Evolutionary conservation across 2,329 filamentous ascomycete species (phyloP).

Genomic region (Phyllosticta citrichinensis): DNA sequence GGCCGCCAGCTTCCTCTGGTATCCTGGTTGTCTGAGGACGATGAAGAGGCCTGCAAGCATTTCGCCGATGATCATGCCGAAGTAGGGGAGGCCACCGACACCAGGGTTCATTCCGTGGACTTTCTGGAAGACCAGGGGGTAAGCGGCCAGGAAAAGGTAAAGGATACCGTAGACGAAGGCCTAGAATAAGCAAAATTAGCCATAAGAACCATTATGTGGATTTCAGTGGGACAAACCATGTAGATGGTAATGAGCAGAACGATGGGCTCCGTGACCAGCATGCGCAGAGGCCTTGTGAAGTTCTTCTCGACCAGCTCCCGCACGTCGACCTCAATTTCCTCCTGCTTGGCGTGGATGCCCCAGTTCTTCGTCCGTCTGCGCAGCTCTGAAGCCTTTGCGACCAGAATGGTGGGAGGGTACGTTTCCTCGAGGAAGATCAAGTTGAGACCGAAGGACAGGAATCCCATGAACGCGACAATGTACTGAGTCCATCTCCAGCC

Average conservation of each 20-base stretch:
- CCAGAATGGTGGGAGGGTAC: conserved; percentile 48
- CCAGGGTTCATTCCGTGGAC: conserved; percentile 63
- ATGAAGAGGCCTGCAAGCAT: conserved; percentile 57
- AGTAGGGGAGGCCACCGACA: conserved; percentile 67
- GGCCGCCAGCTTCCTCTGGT: conserved; percentile 40
- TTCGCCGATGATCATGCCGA: conserved; percentile 72
- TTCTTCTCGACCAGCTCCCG: conserved; percentile 42
- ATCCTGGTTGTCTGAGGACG: conserved; percentile 53
- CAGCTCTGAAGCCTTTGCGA: conserved; percentile 46
- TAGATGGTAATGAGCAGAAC: conserved; percentile 39
- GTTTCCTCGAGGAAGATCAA: conserved; percentile 47
- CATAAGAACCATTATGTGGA: not conserved
- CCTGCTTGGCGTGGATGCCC: conserved; percentile 51
- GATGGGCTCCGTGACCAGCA: conserved; percentile 41
- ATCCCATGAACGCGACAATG: conserved; percentile 43
- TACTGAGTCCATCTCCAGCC: conserved; percentile 46
- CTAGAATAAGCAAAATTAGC: conserved; percentile 36
- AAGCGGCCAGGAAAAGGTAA: conserved; percentile 73
- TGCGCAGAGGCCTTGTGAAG: conserved; percentile 40
- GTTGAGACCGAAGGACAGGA: conserved; percentile 36
- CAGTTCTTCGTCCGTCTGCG: conserved; percentile 48
- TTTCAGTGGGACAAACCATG: conserved; percentile 28
- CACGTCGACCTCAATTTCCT: conserved; percentile 45
- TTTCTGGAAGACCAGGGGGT: conserved; percentile 65
- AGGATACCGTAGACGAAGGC: conserved; percentile 56